Conservation (phyloP, 495 filamentous ascomycete genomes). For the Podospora pseudoanserina region DNA sequence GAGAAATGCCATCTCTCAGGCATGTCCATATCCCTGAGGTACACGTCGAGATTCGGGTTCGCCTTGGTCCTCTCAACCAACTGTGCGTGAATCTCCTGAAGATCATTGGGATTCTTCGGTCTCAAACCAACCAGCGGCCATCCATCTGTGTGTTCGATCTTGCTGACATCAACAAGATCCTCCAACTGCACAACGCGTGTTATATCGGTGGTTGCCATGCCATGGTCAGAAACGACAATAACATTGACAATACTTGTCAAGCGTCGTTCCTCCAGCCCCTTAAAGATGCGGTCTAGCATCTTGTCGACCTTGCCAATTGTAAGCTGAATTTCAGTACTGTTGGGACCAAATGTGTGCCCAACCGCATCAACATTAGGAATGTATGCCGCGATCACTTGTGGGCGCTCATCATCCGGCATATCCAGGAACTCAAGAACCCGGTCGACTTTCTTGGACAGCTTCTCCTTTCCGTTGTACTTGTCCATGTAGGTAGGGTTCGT, state of each 20-base stretch:
- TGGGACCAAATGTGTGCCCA: constrained; percentile 85
- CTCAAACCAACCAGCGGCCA: constrained; percentile 91
- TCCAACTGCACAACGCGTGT: constrained; percentile 89
- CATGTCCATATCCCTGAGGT: constrained; percentile 76
- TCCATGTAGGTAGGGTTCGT: constrained; percentile 74
- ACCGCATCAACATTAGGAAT: constrained; percentile 85
- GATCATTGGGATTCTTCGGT: constrained; percentile 60
- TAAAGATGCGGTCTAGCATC: constrained; percentile 73
- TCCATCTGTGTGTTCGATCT: constrained; percentile 82
- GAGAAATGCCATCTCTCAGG: constrained; percentile 85
- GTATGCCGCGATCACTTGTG: constrained; percentile 90
- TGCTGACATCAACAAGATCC: constrained; percentile 69
- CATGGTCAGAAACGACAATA: constrained; percentile 97
- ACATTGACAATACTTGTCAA: constrained; percentile 88
- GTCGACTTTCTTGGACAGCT: constrained; percentile 66
- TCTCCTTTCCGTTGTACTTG: constrained; percentile 74
- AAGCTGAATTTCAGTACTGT: constrained; percentile 79
- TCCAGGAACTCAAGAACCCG: constrained; percentile 78
- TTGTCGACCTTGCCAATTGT: constrained; percentile 73
- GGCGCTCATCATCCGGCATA: constrained; percentile 69
- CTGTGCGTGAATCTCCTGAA: constrained; percentile 50
- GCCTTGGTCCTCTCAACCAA: constrained; percentile 49
- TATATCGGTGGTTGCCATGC: constrained; percentile 88
- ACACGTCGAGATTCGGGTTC: constrained; percentile 73
- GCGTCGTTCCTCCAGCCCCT: constrained; percentile 74